Conservation (phyloP, 2,329 filamentous ascomycete genomes). For the Exophiala spinifera region DNA sequence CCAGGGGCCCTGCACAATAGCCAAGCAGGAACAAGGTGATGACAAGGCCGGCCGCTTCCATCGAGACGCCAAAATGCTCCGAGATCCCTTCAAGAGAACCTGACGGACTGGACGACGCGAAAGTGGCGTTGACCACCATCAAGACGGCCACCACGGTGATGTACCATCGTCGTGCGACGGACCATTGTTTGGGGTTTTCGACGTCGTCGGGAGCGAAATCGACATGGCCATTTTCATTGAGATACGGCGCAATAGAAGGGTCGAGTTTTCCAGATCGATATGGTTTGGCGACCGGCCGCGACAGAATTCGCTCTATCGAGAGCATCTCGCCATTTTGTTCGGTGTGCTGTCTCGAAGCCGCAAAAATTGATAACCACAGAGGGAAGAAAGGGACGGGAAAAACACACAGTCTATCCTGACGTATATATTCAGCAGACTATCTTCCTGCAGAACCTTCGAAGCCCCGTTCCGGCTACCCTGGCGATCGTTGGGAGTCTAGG, state of each 20-base stretch:
- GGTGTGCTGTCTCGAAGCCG: not conserved
- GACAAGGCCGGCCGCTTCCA: slow-evolving; percentile 52
- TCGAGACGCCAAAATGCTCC: slow-evolving; percentile 48
- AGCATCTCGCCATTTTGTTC: slow-evolving; percentile 47
- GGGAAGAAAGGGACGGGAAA: not conserved
- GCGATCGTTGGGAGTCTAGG: not conserved
- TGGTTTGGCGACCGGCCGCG: slow-evolving; percentile 53
- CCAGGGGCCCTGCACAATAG: slow-evolving; percentile 59
- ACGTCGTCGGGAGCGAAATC: slow-evolving; percentile 52
- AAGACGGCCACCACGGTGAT: slow-evolving; percentile 41
- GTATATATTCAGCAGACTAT: not conserved
- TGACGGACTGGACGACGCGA: slow-evolving; percentile 48
- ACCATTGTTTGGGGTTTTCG: slow-evolving; percentile 44
- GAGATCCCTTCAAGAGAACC: slow-evolving; percentile 41
- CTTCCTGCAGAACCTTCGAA: too few relatives aligned
- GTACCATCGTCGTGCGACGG: slow-evolving; percentile 40
- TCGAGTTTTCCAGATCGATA: slow-evolving; percentile 46
- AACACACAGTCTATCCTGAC: not conserved
- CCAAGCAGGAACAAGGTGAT: slow-evolving; percentile 64
- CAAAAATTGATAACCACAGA: not conserved
- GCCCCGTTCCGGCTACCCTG: not conserved
- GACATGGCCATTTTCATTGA: slow-evolving; percentile 52
- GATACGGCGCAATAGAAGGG: slow-evolving; percentile 38
- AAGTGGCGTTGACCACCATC: slow-evolving; percentile 54
- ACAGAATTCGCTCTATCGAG: slow-evolving; percentile 45